A percentile compares a stretch with the other conserved stretches of the same genome.
These are phyloP conservation scores for Lunasporangiospora selenospora DNA, from an alignment of 192 early-diverging fungal species.

Conservation along the genomic window DNA sequence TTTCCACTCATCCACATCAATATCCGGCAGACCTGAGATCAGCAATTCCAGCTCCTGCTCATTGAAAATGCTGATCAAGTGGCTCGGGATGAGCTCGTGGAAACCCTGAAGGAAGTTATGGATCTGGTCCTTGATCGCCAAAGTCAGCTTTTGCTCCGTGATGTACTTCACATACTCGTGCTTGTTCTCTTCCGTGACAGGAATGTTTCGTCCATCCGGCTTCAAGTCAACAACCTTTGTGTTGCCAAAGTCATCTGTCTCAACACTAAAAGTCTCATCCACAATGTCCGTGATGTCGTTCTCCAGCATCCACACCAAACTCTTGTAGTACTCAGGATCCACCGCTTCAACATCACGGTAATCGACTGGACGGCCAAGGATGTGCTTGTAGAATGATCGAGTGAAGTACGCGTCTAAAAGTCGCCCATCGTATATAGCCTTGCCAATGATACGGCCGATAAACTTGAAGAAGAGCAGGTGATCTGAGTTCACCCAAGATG, in stretches of 20 bases:
- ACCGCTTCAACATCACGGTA: constrained; percentile 98
- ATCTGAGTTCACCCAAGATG: constrained; percentile 91
- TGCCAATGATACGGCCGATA: constrained; percentile 98
- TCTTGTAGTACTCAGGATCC: constrained; percentile 97
- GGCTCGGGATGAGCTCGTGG: constrained; percentile 93
- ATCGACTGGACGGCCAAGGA: constrained; percentile 90
- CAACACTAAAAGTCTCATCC: constrained; percentile 93
- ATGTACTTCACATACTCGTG: constrained; percentile 94
- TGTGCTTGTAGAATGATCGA: constrained; percentile 98
- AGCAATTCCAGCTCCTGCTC: constrained; percentile 98
- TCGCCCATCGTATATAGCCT: constrained; percentile 98
- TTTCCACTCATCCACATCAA: constrained; percentile 99
- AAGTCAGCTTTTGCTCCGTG: constrained; percentile 89
- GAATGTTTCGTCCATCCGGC: constrained; percentile 83
- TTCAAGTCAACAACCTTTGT: constrained; percentile 88
- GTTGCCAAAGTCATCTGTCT: constrained; percentile 94
- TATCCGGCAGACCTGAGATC: constrained; percentile 98
- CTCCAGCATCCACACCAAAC: constrained; percentile 96
- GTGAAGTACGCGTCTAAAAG: constrained; percentile 97
- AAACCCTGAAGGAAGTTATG: constrained; percentile 92
- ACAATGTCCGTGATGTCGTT: constrained; percentile 96
- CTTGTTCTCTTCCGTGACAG: constrained; percentile 97
- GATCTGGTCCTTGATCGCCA: constrained; percentile 96
- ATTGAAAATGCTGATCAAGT: constrained; percentile 96
- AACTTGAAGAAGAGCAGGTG: constrained; percentile 97